These are phyloP conservation scores for Penicillium lagena DNA, from an alignment of 495 filamentous ascomycete genomes.

Conservation along the genomic window DNA sequence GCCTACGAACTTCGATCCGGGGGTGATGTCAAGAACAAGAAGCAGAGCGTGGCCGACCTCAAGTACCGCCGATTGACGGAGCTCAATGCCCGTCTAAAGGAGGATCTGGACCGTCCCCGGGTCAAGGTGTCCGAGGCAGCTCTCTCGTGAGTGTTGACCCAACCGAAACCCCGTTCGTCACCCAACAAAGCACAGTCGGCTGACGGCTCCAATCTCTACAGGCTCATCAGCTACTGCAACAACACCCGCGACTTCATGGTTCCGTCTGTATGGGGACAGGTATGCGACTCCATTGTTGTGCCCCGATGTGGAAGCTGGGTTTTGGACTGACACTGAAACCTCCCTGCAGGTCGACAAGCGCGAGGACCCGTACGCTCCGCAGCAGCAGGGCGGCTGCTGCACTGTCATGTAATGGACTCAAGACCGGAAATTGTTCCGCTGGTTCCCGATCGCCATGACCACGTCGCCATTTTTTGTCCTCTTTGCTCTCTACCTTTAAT, in stretches of 20 bases:
- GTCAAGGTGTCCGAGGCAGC: conserved; percentile 94
- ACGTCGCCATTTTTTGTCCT: conserved; percentile 15
- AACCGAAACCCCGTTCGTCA: conserved; percentile 3
- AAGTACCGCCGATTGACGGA: conserved; percentile 94
- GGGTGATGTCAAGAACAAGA: conserved; percentile 83
- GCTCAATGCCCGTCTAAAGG: conserved; percentile 86
- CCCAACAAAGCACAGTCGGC: background rate
- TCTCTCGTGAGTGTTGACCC: conserved; percentile 63
- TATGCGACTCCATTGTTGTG: conserved; percentile 38
- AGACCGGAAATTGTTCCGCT: conserved; percentile 15
- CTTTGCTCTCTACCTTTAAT: background rate
- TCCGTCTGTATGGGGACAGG: conserved; percentile 88
- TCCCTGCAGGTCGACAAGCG: conserved; percentile 65
- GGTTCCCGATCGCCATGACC: conserved; percentile 28
- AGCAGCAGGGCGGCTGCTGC: conserved; percentile 86
- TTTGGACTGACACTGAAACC: conserved; percentile 8
- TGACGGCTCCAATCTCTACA: conserved; percentile 23
- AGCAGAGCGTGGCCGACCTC: conserved; percentile 97
- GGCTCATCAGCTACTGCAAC: conserved; percentile 93
- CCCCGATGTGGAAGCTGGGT: background rate
- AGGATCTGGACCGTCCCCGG: conserved; percentile 89
- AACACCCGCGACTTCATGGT: conserved; percentile 99
- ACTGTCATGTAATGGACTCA: conserved; percentile 72
- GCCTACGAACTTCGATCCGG: conserved; percentile 52
- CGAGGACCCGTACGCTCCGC: conserved; percentile 95